phyloP scores from a whole-genome alignment of 2,329 filamentous ascomycete species.

The Alternaria conjuncta region DNA sequence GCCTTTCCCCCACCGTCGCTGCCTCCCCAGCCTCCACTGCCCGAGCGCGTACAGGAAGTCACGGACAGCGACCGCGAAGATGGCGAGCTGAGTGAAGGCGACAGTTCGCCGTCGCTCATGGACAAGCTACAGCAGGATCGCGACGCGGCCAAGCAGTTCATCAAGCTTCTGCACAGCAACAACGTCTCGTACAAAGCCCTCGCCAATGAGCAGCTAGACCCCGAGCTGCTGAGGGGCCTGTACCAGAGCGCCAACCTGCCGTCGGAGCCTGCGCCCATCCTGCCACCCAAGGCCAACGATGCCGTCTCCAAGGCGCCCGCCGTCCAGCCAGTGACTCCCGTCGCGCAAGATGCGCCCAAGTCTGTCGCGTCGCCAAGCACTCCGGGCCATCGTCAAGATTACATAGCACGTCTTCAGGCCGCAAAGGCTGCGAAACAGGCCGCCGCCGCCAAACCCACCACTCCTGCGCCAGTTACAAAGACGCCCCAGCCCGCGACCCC shows the following conservation, averaged over 20 bases:
- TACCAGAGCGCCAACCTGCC: conserved; percentile 39
- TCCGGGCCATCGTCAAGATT: conserved; percentile 72
- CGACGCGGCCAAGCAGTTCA: conserved; percentile 45
- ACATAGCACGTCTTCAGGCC: conserved; percentile 78
- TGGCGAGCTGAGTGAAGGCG: conserved; percentile 74
- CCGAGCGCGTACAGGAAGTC: conserved; percentile 38
- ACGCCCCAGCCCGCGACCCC: conserved; percentile 23
- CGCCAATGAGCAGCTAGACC: conserved; percentile 40
- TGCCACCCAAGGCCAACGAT: conserved; percentile 25
- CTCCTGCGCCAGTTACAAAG: conserved; percentile 13
- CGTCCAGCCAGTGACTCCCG: conserved; percentile 9
- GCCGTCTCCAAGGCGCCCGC: conserved; percentile 8
- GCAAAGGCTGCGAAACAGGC: conserved; percentile 65
- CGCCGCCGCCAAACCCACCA: conserved; percentile 15
- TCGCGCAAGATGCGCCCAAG: conserved; percentile 22
- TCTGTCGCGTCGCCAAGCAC: conserved; percentile 21
- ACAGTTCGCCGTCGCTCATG: conserved; percentile 9
- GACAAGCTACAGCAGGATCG: conserved; percentile 31
- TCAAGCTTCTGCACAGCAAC: conserved; percentile 55
- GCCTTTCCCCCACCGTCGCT: conserved; percentile 32
- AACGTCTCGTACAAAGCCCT: conserved; percentile 78
- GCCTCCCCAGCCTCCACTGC: conserved; percentile 17
- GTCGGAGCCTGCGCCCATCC: conserved; percentile 33
- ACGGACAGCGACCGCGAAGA: conserved; percentile 66
- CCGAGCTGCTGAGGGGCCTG: conserved; percentile 32